Conservation (phyloP, 305 asterid species). For the Salvia sclarea region DNA sequence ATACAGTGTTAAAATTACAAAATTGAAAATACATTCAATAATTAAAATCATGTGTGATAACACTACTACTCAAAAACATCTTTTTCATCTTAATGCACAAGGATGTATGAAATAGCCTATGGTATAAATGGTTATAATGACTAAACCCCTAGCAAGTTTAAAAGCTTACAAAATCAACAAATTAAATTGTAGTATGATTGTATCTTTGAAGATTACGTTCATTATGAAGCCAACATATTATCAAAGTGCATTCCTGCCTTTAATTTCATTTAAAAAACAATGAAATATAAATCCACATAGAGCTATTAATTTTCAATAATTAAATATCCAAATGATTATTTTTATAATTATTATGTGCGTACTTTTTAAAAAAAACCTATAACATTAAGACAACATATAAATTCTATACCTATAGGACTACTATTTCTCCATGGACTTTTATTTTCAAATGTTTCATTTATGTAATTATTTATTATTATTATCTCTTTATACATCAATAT, state of each 20-base stretch:
- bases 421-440: conserved; percentile 1
- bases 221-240: conserved; percentile 32
- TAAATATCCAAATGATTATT: conserved; percentile 22
- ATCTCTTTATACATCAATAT: conserved; percentile 24
- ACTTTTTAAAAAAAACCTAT: background rate
- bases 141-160: conserved; percentile 40
- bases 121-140: conserved; percentile 43
- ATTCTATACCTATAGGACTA: conserved; percentile 17
- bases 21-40: background rate
- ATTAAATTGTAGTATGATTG: conserved; percentile 34
- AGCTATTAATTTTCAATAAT: conserved; percentile 36
- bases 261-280: conserved; percentile 35
- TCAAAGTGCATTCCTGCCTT: conserved; percentile 30
- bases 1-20: background rate
- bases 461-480: background rate
- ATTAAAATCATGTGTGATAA: background rate
- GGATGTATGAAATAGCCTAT: conserved; percentile 36
- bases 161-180: conserved; percentile 33
- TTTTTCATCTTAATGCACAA: conserved; percentile 30
- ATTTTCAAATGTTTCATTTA: background rate
- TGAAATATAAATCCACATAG: conserved; percentile 26
- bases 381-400: conserved; percentile 29
- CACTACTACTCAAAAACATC: conserved; percentile 19
- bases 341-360: conserved; percentile 13
- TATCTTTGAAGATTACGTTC: conserved; percentile 32